phyloP scores from a whole-genome alignment of 192 early-diverging fungal genomes.

The Umbelopsis vinacea region DNA sequence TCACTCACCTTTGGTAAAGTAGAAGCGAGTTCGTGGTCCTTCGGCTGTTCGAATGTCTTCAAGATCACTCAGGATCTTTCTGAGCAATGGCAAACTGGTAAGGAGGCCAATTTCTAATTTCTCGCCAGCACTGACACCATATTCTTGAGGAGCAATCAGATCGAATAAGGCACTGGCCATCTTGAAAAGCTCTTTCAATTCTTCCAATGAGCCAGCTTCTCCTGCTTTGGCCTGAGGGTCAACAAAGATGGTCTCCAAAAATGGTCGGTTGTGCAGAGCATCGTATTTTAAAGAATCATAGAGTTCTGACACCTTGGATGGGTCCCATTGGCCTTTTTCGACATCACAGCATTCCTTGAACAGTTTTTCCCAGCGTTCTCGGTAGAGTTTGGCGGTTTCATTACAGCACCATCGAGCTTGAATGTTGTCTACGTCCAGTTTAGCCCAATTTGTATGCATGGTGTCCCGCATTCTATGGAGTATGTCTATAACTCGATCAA shows the following conservation, averaged over 20 bases:
- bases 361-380: slow-evolving; percentile 97
- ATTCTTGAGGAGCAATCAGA: slow-evolving; percentile 92
- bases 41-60: slow-evolving; percentile 56
- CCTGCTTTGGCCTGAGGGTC: slow-evolving; percentile 30
- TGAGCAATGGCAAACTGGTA: slow-evolving; percentile 75
- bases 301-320: slow-evolving; percentile 88
- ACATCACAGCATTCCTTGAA: slow-evolving; percentile 81
- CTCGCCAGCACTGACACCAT: slow-evolving; percentile 84
- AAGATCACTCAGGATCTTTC: slow-evolving; percentile 80
- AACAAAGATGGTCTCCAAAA: slow-evolving; percentile 75
- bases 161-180: slow-evolving; percentile 89
- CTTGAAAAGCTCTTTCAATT: slow-evolving; percentile 73
- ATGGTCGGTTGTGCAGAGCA: slow-evolving; percentile 91
- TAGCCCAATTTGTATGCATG: slow-evolving; percentile 81
- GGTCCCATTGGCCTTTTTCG: slow-evolving; percentile 52
- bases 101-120: slow-evolving; percentile 86
- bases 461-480: slow-evolving; percentile 67
- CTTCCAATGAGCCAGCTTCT: neutral
- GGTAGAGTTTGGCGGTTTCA: slow-evolving; percentile 83
- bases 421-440: slow-evolving; percentile 55
- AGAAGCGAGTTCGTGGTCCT: slow-evolving; percentile 74
- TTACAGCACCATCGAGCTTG: slow-evolving; percentile 90
- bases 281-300: slow-evolving; percentile 98
- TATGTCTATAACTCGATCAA: slow-evolving; percentile 71
- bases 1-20: slow-evolving; percentile 87